Base-by-base conservation (phyloP, 1,284 basidiomycete genomes). In the Cronartium quercuum region DNA sequence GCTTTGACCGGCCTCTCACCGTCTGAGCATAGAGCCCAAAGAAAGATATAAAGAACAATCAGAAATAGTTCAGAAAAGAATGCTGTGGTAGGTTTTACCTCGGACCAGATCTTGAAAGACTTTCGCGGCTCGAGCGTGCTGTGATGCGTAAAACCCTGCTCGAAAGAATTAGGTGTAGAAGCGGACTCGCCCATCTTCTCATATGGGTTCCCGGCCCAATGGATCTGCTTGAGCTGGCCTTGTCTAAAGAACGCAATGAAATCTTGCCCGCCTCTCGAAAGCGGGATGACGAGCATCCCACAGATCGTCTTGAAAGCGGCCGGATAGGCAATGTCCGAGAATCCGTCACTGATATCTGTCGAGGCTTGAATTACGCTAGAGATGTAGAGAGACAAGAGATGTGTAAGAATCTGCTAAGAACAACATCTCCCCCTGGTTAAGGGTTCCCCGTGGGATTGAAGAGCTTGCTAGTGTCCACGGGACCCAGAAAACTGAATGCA, bases 221-320 rank as follows among this genome's bases (percentile, higher is more conserved):
- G 86, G 3, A 91, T 87, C 76, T 89, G 84, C 40, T 86, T 84
- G 4, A 87, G 85, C 81, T 93, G 90, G 3, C 91, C 90, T 78
- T 88, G 89, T 42, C 92, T 86, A 44, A 94, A 83, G 80, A 94
- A 90, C 12, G 89, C 89, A 75, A 94, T 91, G 78, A 93, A 91
- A 68, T 82, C 82, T 62, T 75, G 76, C 79, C 80, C 79, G 12
- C 70, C 55, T 38, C 79, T 79, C 0, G 89, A 90, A 13, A 91
- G 83, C 0, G 92, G 91, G 1, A 94, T 89, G 77, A 88, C 89
- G 1, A 94, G 85, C 57, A 94, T 81, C 1, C 91, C 92, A 0
- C 91, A 89, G 76, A 94, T 88, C 60, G 88, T 84, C 77, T 91
- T 88, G 47, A 91, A 84, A 51, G 88, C 88, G 12, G 85, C 85